A percentile compares a stretch with the other conserved stretches of the same genome.
Evolutionary conservation across 2,329 filamentous ascomycete species (phyloP).

Genomic region (Claviceps maximensis): DNA sequence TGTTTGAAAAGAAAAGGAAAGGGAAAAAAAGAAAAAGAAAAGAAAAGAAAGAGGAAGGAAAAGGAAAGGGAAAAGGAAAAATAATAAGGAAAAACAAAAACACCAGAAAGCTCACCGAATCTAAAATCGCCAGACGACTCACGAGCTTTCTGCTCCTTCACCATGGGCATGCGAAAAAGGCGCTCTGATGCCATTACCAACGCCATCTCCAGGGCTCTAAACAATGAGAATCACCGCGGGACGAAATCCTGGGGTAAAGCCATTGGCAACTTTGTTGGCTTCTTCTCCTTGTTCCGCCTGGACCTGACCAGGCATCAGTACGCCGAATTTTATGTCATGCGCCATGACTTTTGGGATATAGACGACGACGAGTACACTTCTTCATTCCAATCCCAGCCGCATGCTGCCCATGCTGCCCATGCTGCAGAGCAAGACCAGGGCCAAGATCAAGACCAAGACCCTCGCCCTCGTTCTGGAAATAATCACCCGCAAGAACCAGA

Average conservation of each 20-base stretch:
- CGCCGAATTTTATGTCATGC: slow-evolving; percentile 2
- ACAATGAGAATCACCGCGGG: background rate
- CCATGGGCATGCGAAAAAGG: background rate
- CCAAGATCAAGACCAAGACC: too few species aligned
- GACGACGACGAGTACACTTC: slow-evolving; percentile 1
- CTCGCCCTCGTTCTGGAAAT: background rate
- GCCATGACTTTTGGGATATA: slow-evolving; percentile 4
- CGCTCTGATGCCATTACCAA: background rate
- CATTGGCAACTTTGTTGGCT: background rate
- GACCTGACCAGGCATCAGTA: background rate
- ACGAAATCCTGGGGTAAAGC: background rate
- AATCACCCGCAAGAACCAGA: slow-evolving; percentile 16
- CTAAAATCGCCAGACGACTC: too few species aligned
- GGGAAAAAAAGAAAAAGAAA: too few species aligned
- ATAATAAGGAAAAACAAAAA: too few species aligned
- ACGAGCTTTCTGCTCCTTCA: background rate
- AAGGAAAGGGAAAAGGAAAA: too few species aligned
- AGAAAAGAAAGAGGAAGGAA: too few species aligned
- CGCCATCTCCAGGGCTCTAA: background rate
- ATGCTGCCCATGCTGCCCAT: background rate
- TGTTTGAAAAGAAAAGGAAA: too few species aligned
- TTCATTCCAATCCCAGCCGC: background rate
- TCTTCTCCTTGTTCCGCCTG: slow-evolving; percentile 1
- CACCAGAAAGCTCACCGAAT: too few species aligned
- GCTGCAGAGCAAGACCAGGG: too few species aligned